Conservation (phyloP, 306 rosid genomes). For the Purshia tridentata region DNA sequence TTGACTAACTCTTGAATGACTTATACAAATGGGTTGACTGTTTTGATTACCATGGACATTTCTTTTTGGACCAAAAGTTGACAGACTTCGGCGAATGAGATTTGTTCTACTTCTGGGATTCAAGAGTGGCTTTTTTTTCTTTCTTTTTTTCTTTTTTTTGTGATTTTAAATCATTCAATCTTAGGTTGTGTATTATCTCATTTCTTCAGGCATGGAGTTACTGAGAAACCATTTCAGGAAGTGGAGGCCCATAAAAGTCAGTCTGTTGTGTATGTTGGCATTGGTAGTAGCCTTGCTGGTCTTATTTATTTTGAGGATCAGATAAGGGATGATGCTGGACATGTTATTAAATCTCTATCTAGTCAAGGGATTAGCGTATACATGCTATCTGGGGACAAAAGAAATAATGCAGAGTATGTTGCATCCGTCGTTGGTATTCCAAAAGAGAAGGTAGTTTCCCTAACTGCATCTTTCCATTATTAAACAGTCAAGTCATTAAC, state of each 20-base stretch:
- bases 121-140: not conserved
- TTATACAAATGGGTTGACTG: not conserved
- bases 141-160: not conserved
- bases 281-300: slow-evolving; percentile 68
- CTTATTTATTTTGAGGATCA: slow-evolving; percentile 81
- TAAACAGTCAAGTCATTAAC: not conserved
- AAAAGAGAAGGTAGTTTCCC: slow-evolving; percentile 54
- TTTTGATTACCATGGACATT: not conserved
- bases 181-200: slow-evolving; percentile 1
- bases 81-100: too few relatives aligned
- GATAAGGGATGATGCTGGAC: slow-evolving; percentile 80
- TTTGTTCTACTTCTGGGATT: not conserved
- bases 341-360: slow-evolving; percentile 61
- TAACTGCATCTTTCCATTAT: slow-evolving; percentile 9
- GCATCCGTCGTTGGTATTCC: slow-evolving; percentile 91
- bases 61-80: slow-evolving; percentile 8
- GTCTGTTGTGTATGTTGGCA: slow-evolving; percentile 81
- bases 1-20: not conserved
- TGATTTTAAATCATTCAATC: not conserved
- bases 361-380: slow-evolving; percentile 66
- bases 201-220: slow-evolving; percentile 70
- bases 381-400: slow-evolving; percentile 97
- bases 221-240: slow-evolving; percentile 43
- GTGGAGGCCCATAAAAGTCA: slow-evolving; percentile 52
- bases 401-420: slow-evolving; percentile 73